Base-by-base conservation (phyloP, 2,329 filamentous ascomycete genomes). In the Emergomyces orientalis region DNA sequence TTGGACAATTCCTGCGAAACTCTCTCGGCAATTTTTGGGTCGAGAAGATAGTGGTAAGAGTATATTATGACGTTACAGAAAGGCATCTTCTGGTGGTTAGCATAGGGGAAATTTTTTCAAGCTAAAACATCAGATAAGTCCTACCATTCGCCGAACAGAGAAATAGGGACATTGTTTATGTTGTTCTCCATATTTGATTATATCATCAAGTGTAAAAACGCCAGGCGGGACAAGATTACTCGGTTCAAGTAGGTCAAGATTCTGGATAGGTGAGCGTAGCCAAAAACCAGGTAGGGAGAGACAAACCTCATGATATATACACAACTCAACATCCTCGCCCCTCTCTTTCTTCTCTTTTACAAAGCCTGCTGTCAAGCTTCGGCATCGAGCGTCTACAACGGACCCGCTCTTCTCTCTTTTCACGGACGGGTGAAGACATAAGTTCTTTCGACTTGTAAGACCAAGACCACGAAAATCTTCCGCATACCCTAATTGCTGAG, bases 11-110 rank as follows among this genome's bases (percentile, higher is more conserved):
- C 94, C 74, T 89, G 91, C 0, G 94, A 97, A 1, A 97, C 92
- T 63, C 93, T 78, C 73, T 99, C 94, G 14, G 94, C 94, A 70
- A 99, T 99, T 74, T 99, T 99, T 2, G 94, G 94, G 71, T 99
- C 95, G 19, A 99, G 84, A 2, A 99, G 84, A 72, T 99, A 99
- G 76, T 99, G 94, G 73, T 99, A 99, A 0, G 94, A 99, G 78
- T 99, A 99, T 68, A 99, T 99, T 71, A 99, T 97, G 72, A 99
- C 91, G 74, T 99, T 97, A 82, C 94, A 99, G 73, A 92, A 97
- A 71, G 94, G 88, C 93, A 99, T 97, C 88, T 91, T 67, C 17
- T 54, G 37, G 39, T n/a, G 27, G 64, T 72, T 66, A 74, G 70
- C 54, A 56, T 56, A 61, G 47, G 45, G 45, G 11, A 59, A 9